phyloP scores from a whole-genome alignment of 345 rosid genomes.

The Camelina hispida region DNA sequence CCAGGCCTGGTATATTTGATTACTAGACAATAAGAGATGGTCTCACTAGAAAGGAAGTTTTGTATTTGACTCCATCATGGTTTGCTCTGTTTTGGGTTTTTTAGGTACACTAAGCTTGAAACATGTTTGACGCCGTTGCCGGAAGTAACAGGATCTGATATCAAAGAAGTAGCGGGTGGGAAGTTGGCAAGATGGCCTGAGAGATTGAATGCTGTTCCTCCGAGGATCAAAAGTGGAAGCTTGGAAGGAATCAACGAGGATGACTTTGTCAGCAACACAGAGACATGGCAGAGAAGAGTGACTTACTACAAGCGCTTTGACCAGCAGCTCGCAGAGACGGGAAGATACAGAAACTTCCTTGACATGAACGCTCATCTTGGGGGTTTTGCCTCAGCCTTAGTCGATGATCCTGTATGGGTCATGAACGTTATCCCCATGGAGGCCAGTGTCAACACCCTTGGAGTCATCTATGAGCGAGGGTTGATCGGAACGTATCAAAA shows the following conservation, averaged over 20 bases:
- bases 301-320: conserved; percentile 69
- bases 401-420: conserved; percentile 76
- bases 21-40: conserved; percentile 19
- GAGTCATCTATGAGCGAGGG: conserved; percentile 82
- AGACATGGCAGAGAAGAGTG: conserved; percentile 72
- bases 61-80: conserved; percentile 1
- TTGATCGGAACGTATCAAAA: conserved; percentile 88
- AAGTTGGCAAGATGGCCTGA: conserved; percentile 72
- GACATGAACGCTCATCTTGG: conserved; percentile 86
- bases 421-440: conserved; percentile 81
- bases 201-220: conserved; percentile 75
- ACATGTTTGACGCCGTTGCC: conserved; percentile 79
- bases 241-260: conserved; percentile 61
- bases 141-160: conserved; percentile 58
- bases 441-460: conserved; percentile 66
- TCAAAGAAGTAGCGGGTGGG: conserved; percentile 69
- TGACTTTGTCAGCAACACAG: conserved; percentile 51
- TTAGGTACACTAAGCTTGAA: conserved; percentile 85
- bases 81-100: conserved; percentile 17
- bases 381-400: conserved; percentile 83
- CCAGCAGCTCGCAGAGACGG: conserved; percentile 59
- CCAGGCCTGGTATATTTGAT: conserved; percentile 67
- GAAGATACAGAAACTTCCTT: conserved; percentile 82
- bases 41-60: not conserved
- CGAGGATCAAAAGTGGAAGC: conserved; percentile 68